phyloP scores from a whole-genome alignment of 306 rosid species.

The Prunus mira region DNA sequence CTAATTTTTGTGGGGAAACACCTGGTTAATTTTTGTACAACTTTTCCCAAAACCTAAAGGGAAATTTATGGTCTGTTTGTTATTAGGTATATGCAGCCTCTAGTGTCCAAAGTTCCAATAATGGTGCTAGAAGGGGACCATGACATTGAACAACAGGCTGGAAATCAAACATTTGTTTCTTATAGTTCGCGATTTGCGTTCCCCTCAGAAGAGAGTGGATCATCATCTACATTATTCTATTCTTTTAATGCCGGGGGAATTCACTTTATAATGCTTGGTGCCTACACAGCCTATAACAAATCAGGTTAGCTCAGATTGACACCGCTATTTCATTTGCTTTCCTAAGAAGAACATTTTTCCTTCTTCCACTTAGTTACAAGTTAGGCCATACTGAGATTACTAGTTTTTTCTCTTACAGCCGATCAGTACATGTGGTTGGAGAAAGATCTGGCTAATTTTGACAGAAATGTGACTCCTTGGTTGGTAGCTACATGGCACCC shows the following conservation, averaged over 20 bases:
- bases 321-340: background rate
- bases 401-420: conserved; percentile 32
- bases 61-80: conserved; percentile 1
- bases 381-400: background rate
- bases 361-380: background rate
- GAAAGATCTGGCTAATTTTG: conserved; percentile 65
- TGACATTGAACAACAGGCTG: conserved; percentile 75
- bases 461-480: conserved; percentile 89
- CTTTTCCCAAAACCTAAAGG: background rate
- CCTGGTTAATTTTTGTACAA: background rate
- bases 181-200: conserved; percentile 82
- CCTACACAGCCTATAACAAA: conserved; percentile 52
- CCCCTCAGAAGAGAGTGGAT: conserved; percentile 81
- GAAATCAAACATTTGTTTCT: conserved; percentile 62
- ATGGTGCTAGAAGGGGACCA: conserved; percentile 95
- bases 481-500: conserved; percentile 85
- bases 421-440: conserved; percentile 85
- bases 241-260: conserved; percentile 93
- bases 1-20: background rate
- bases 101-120: conserved; percentile 67
- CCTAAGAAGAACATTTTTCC: background rate
- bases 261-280: conserved; percentile 82
- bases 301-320: conserved; percentile 40
- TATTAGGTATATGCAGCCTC: conserved; percentile 78
- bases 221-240: conserved; percentile 66